Percentiles rank a stretch among this genome's conserved stretches.
Evolutionary conservation across 192 early-diverging fungal species (phyloP).

Genomic region (Phlyctochytrium planicorne): DNA sequence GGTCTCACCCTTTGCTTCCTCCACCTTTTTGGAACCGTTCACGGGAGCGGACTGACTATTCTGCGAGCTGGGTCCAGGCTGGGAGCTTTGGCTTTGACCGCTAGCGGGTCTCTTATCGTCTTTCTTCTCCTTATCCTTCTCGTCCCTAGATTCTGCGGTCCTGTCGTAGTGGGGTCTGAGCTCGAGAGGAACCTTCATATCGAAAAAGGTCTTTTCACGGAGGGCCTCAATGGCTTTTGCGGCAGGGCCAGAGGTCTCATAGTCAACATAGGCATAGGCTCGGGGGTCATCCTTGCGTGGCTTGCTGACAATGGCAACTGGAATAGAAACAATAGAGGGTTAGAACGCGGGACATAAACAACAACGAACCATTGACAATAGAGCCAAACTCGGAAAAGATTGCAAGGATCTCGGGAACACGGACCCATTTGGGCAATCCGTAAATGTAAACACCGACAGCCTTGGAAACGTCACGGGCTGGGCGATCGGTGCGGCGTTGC

Average conservation of each 20-base stretch:
- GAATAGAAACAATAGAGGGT: no score
- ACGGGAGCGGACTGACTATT: no score
- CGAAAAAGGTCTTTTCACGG: constrained; percentile 32
- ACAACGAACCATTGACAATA: constrained; percentile 39
- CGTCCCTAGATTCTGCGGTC: not conserved
- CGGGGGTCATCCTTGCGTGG: constrained; percentile 24
- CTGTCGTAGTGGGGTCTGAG: constrained; percentile 27
- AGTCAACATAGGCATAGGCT: constrained; percentile 41
- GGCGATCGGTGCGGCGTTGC: no score
- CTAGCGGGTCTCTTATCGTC: constrained; percentile 4
- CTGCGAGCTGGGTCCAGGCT: not conserved
- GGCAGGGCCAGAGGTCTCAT: constrained; percentile 34
- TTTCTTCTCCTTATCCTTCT: constrained; percentile 19
- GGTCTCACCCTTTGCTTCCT: no score
- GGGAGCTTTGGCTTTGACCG: not conserved
- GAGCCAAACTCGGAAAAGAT: constrained; percentile 44
- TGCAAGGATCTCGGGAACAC: constrained; percentile 38
- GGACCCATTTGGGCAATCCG: constrained; percentile 41
- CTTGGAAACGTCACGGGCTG: constrained; percentile 15
- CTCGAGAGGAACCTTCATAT: constrained; percentile 37
- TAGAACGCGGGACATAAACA: constrained; percentile 1
- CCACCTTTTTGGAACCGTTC: no score
- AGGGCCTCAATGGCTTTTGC: constrained; percentile 34
- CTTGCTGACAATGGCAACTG: constrained; percentile 21
- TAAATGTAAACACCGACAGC: constrained; percentile 39